These are phyloP conservation scores for Penicillium nucicola DNA, from an alignment of 495 filamentous ascomycete species.

Conservation along the genomic window DNA sequence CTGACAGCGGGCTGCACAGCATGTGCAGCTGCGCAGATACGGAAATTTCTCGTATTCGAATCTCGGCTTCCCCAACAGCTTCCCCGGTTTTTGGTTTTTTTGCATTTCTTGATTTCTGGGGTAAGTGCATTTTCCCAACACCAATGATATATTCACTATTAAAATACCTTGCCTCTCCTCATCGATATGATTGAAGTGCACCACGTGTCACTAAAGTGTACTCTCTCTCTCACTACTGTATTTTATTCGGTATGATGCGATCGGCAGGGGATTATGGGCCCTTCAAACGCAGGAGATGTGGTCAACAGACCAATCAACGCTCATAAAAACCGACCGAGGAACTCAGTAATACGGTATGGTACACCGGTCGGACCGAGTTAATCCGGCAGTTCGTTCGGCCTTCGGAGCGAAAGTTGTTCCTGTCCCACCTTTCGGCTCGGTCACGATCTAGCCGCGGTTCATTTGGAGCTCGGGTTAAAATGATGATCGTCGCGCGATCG, in stretches of 20 bases:
- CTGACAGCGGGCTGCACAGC: too few relatives aligned
- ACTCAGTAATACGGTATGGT: conserved; percentile 29
- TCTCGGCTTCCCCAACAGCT: conserved; percentile 7
- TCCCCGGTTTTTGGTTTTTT: not conserved
- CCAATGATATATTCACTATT: too few relatives aligned
- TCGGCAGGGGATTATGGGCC: not conserved
- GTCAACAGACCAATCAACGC: conserved; percentile 6
- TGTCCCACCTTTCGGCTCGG: conserved; percentile 16
- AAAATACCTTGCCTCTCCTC: too few relatives aligned
- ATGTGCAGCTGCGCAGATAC: not conserved
- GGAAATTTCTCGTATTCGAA: conserved; percentile 3
- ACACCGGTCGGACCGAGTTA: conserved; percentile 10
- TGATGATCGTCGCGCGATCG: not conserved
- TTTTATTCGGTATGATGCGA: not conserved
- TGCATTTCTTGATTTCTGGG: not conserved
- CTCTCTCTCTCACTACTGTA: not conserved
- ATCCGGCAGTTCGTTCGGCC: conserved; percentile 30
- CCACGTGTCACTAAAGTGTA: too few relatives aligned
- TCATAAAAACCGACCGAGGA: conserved; percentile 23
- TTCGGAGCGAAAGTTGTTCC: not conserved
- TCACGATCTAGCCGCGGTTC: conserved; percentile 14
- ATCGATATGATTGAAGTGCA: too few relatives aligned
- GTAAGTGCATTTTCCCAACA: too few relatives aligned
- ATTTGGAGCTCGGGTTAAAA: not conserved
- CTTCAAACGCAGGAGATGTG: not conserved